Percentiles rank a stretch among this genome's conserved stretches.
These are phyloP conservation scores for Raphanus hybrid DNA, from an alignment of 441 rosid genomes.

Conservation along the genomic window DNA sequence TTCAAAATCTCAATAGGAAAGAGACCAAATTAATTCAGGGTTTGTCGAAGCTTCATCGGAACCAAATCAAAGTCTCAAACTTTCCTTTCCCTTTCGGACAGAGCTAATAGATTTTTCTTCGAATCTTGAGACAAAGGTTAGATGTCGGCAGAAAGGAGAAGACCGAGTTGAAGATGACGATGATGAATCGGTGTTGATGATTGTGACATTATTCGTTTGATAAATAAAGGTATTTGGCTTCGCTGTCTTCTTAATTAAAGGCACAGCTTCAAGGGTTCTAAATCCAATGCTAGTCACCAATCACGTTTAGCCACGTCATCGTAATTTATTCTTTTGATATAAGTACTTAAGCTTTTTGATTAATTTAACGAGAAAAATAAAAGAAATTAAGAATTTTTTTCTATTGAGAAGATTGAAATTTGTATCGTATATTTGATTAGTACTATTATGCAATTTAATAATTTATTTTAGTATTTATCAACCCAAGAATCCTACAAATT, in stretches of 20 bases:
- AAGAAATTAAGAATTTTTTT: too few species aligned
- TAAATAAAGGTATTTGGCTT: constrained; percentile 24
- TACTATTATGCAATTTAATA: too few species aligned
- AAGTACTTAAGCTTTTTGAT: too few species aligned
- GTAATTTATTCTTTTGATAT: constrained; percentile 7
- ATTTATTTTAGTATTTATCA: too few species aligned
- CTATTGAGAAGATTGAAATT: too few species aligned
- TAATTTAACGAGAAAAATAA: too few species aligned
- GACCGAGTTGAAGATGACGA: constrained; percentile 8
- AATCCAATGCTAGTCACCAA: constrained; percentile 31
- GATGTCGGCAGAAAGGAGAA: constrained; percentile 35
- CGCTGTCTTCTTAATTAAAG: constrained; percentile 41
- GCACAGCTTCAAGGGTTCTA: constrained; percentile 7
- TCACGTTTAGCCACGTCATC: constrained; percentile 15
- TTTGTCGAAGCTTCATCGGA: constrained; percentile 44
- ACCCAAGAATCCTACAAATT: too few species aligned
- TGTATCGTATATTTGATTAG: too few species aligned
- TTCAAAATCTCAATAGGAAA: constrained; percentile 9
- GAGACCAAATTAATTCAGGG: constrained; percentile 28
- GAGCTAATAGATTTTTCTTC: constrained; percentile 22
- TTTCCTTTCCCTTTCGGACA: background rate
- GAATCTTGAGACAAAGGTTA: constrained; percentile 27
- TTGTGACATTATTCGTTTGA: too few species aligned
- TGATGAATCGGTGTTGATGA: too few species aligned
- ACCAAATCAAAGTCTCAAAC: constrained; percentile 32